A percentile compares a stretch with the other conserved stretches of the same genome.
Evolutionary conservation across 2,329 filamentous ascomycete species (phyloP).

Genomic region (Boeremia lycopersici): DNA sequence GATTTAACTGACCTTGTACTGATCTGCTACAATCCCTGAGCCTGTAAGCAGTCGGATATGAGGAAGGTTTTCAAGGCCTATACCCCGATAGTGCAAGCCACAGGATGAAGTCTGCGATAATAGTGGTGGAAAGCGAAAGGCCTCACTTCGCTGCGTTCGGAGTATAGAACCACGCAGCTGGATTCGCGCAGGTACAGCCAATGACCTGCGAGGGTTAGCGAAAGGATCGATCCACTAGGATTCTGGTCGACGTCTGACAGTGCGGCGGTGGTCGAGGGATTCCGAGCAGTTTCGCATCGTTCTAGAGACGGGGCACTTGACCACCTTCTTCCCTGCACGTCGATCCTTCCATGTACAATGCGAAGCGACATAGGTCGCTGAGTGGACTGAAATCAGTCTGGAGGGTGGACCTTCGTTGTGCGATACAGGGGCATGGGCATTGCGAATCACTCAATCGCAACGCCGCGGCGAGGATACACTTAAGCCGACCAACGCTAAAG

Average conservation of each 20-base stretch:
- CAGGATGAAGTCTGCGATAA: not conserved
- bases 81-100: slow-evolving; percentile 7
- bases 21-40: slow-evolving; percentile 5
- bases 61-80: not conserved
- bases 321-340: not conserved
- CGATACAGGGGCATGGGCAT: not conserved
- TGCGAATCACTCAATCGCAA: not conserved
- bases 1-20: slow-evolving; percentile 3
- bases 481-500: too few species aligned
- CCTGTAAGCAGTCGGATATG: not conserved
- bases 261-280: not conserved
- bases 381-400: not conserved
- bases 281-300: slow-evolving; percentile 6
- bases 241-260: slow-evolving; percentile 3
- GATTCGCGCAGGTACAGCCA: not conserved
- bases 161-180: not conserved
- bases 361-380: not conserved
- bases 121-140: not conserved
- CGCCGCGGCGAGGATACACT: too few species aligned
- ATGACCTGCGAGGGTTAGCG: slow-evolving; percentile 2
- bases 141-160: slow-evolving; percentile 1
- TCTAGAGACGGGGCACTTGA: not conserved
- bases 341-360: not conserved
- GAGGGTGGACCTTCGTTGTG: slow-evolving; percentile 4
- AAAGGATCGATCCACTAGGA: slow-evolving; percentile 7